A percentile compares a stretch with the other conserved stretches of the same genome.
These are phyloP conservation scores for Harringtonia lauricola DNA, from an alignment of 2,329 filamentous ascomycete species.

Conservation along the genomic window DNA sequence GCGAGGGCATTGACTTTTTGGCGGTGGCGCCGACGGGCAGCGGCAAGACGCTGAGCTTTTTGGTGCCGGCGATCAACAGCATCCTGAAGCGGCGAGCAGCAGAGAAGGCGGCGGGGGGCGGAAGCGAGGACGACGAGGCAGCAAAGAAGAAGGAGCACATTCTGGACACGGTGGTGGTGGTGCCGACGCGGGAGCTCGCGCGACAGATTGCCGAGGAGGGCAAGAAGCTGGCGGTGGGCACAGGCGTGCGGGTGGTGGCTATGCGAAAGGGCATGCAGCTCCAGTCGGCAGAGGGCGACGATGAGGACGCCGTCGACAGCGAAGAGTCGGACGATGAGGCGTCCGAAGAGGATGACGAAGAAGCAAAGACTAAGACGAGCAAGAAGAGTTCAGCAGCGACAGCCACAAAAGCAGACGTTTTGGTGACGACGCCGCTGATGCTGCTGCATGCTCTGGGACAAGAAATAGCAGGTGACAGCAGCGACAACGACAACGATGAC, in stretches of 20 bases:
- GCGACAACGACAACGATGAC: no score
- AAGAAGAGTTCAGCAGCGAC: constrained; percentile 19
- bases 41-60: constrained; percentile 88
- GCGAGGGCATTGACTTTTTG: constrained; percentile 56
- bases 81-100: constrained; percentile 49
- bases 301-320: constrained; percentile 17
- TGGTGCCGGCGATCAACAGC: constrained; percentile 75
- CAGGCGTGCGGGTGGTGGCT: constrained; percentile 65
- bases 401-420: constrained; percentile 62
- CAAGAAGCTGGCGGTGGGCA: constrained; percentile 60
- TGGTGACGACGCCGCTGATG: constrained; percentile 70
- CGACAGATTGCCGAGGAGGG: constrained; percentile 78
- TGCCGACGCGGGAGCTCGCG: constrained; percentile 68
- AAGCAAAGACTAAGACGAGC: constrained; percentile 14
- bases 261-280: constrained; percentile 81
- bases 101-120: constrained; percentile 29
- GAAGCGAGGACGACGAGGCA: constrained; percentile 13
- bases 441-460: constrained; percentile 61
- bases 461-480: no score
- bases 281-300: constrained; percentile 20
- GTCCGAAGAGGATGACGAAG: constrained; percentile 17
- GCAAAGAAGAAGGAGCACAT: constrained; percentile 29
- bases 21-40: constrained; percentile 91
- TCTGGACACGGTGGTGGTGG: constrained; percentile 59
- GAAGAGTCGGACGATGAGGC: constrained; percentile 20